Evolutionary conservation across 352 stramenopile genomes (phyloP), one percentile per base, ranked within the genome.

Genomic region (Albugo laibachii): DNA sequence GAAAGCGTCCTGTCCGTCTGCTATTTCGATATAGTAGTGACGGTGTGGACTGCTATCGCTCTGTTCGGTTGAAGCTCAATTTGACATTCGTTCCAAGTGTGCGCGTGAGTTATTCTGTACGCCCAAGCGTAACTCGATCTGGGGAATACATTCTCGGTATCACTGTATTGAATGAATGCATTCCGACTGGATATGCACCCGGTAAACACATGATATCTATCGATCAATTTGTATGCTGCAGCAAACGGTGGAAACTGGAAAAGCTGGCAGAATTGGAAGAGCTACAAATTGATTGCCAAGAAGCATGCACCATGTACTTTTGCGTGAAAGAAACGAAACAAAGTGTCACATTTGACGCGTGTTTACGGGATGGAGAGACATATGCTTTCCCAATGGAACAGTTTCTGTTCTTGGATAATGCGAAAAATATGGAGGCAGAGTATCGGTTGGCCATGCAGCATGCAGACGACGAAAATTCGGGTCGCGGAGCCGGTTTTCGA

Each of bases 251-350:
- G 78, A 55, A 46, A 13, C 44, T 87, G 27, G 59, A 82, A 21
- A 60, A 54, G 21, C 69, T 91, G 37, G 24, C 24, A 31, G 24
- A 31, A 34, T 19, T 15, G 11, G 45, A 41, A 8, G 37, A 16
- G 35, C 44, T 52, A 5, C 57, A 60, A 21, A 54, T 85, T 21
- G 68, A 61, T n/a, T 78, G 64, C 46, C 71, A 72, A 41, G 78
- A 92, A 57, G 66, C 69, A 0, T 83, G 72, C 39, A 88, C 78
- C 12, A 69, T 58, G 11, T 92, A 87, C 48, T 88, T 88, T 49
- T 71, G 75, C n/a, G 49, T 87, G 14, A 38, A 40, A 15, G 5
- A 13, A 45, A 40, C 12, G 40, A 34, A 15, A 31, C 18, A 51
- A 16, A 18, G 15, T 6, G 3, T 44, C n/a, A 1, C 41, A 43